phyloP scores from a whole-genome alignment of 106 monocot genomes.

The Dactylorhiza incarnata region DNA sequence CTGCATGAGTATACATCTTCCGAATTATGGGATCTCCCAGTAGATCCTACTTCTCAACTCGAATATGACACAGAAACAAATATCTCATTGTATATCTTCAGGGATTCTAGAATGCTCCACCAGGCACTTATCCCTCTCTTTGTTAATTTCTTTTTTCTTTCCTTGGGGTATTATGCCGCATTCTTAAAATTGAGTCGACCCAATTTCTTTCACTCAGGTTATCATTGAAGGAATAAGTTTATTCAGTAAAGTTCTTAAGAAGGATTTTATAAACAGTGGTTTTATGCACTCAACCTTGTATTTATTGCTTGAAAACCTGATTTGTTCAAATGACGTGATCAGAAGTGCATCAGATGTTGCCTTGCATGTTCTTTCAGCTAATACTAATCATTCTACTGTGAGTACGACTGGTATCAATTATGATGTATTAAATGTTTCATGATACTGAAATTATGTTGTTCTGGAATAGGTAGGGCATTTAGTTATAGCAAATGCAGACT shows the following conservation, averaged over 20 bases:
- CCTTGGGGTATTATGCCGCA: neutral
- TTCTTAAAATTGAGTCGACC: neutral
- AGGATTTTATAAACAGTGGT: conserved; percentile 61
- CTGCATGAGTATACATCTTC: conserved; percentile 76
- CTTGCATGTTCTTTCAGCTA: conserved; percentile 48
- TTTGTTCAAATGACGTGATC: conserved; percentile 70
- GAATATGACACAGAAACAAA: conserved; percentile 19
- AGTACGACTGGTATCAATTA: conserved; percentile 11
- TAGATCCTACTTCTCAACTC: conserved; percentile 34
- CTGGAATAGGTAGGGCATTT: conserved; percentile 69
- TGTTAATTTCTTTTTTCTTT: conserved; percentile 5
- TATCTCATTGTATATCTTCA: conserved; percentile 61
- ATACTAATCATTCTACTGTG: conserved; percentile 54
- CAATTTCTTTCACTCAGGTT: conserved; percentile 45
- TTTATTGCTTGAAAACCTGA: conserved; percentile 73
- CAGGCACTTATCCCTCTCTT: conserved; percentile 45
- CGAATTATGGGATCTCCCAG: conserved; percentile 88
- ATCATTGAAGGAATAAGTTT: conserved; percentile 86
- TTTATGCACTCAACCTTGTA: conserved; percentile 89
- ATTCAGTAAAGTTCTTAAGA: conserved; percentile 62
- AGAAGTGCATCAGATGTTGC: conserved; percentile 64
- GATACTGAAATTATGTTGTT: neutral
- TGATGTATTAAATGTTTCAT: neutral
- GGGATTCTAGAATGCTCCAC: conserved; percentile 69
- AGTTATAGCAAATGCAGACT: conserved; percentile 90